Conservation (phyloP, 2,329 filamentous ascomycete species). For the Lomentospora prolificans region DNA sequence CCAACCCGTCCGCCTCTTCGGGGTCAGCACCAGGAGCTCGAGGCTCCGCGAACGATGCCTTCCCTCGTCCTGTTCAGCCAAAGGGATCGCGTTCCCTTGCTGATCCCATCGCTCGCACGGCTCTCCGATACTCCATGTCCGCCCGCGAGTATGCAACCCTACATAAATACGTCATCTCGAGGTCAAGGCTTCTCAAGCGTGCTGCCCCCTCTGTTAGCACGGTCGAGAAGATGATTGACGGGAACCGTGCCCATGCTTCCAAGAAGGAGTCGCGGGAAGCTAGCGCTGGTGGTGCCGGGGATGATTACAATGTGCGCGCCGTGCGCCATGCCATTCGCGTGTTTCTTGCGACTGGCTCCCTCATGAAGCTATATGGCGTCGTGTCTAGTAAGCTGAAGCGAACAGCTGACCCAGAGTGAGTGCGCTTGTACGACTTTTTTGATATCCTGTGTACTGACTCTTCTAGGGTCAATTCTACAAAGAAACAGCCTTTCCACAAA, state of each 20-base stretch:
- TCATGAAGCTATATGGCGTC: slow-evolving; percentile 52
- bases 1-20: background rate
- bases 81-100: slow-evolving; percentile 8
- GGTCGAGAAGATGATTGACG: slow-evolving; percentile 31
- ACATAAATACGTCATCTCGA: slow-evolving; percentile 73
- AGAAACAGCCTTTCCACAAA: slow-evolving; percentile 47
- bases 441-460: background rate
- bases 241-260: slow-evolving; percentile 10
- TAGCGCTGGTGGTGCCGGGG: slow-evolving; percentile 18
- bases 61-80: background rate
- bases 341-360: slow-evolving; percentile 40
- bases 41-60: background rate
- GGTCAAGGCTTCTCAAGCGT: slow-evolving; percentile 48
- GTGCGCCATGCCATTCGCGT: slow-evolving; percentile 42
- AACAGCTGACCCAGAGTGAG: slow-evolving; percentile 32
- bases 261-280: slow-evolving; percentile 1
- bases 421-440: slow-evolving; percentile 11
- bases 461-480: slow-evolving; percentile 18
- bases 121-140: slow-evolving; percentile 76
- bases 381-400: slow-evolving; percentile 38
- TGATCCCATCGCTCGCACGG: slow-evolving; percentile 73
- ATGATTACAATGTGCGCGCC: slow-evolving; percentile 62
- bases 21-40: background rate
- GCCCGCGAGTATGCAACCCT: slow-evolving; percentile 78
- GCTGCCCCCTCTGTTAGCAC: slow-evolving; percentile 45